Evolutionary conservation across 2,329 filamentous ascomycete species (phyloP), one percentile per base, ranked within the genome.

Genomic region (Tolypocladium paradoxum): DNA sequence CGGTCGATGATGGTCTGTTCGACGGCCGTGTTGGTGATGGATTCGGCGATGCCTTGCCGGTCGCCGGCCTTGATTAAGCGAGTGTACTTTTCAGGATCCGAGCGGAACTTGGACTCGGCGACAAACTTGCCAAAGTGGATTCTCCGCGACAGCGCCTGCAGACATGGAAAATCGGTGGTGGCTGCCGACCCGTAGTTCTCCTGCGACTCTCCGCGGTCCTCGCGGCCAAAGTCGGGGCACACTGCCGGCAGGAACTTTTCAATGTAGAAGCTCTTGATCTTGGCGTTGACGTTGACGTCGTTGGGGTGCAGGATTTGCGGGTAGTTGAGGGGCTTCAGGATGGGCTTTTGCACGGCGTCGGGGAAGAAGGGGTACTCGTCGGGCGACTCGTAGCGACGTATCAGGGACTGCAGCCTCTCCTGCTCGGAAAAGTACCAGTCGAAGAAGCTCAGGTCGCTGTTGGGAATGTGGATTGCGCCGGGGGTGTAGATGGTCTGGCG

Each of bases 41-140:
- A 90, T 34, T 84, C 85, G 63, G 86, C 90, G 60, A 99, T 92
- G 2, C 86, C 92, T 53, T 84, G 75, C 6, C 87, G 78, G 69
- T 99, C 91, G 56, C 77, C 83, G 1, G 83, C 85, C 68, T 85
- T 83, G 73, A 99, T 97, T 70, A 97, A 71, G 57, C 76, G 76
- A 6, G 88, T 91, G 68, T 92, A 99, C 57, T 75, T 80, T 62
- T 91, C 88, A 33, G 83, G 79, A 61, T 97, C 88, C 48, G 87
- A 85, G 62, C 81, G 81, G 72, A 96, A 99, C 74, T 99, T 99
- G 55, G 86, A 85, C 77, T 99, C 93, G 45, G 93, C 93, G 9
- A 99, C 93, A 64, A 97, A 97, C 73, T 97, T 99, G 61, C 93
- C 93, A 73, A 96, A 99, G 71, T 99, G 93, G 61, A 99, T 93